phyloP scores from a whole-genome alignment of 2,329 filamentous ascomycete genomes.

The Fusarium torulosum region DNA sequence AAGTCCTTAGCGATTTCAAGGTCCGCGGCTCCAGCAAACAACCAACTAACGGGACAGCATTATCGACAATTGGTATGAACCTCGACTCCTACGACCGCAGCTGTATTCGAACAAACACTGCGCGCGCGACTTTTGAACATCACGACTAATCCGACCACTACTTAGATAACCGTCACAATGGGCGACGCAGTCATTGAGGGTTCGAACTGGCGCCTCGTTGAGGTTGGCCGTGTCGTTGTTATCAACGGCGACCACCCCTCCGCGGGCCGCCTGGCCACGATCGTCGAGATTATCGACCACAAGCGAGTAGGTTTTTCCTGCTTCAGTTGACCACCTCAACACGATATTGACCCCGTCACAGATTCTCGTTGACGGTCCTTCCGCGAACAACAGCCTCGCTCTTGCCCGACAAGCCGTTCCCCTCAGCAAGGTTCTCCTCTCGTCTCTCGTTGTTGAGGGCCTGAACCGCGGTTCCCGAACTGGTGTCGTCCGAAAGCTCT shows the following conservation, averaged over 20 bases:
- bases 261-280: constrained; percentile 88
- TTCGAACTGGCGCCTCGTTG: constrained; percentile 93
- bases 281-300: constrained; percentile 99
- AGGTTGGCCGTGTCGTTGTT: constrained; percentile 97
- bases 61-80: constrained; percentile 57
- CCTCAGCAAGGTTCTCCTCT: constrained; percentile 87
- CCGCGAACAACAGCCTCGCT: constrained; percentile 80
- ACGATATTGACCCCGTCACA: constrained; percentile 58
- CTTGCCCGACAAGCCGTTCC: constrained; percentile 89
- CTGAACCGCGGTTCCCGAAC: constrained; percentile 88
- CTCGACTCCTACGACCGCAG: constrained; percentile 49
- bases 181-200: constrained; percentile 84
- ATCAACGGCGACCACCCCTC: constrained; percentile 83
- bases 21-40: constrained; percentile 54
- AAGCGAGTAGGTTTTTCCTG: constrained; percentile 86
- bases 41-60: constrained; percentile 56
- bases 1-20: constrained; percentile 57
- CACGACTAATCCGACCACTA: constrained; percentile 52
- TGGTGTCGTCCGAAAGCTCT: constrained; percentile 85
- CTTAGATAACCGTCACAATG: constrained; percentile 77
- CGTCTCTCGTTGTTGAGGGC: constrained; percentile 86
- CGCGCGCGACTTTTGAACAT: constrained; percentile 44
- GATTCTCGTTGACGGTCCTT: constrained; percentile 97
- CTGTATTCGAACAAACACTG: constrained; percentile 44
- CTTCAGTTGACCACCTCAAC: constrained; percentile 15